Base-by-base conservation (phyloP, 441 rosid genomes). In the Bocquillonia castaneifolia region DNA sequence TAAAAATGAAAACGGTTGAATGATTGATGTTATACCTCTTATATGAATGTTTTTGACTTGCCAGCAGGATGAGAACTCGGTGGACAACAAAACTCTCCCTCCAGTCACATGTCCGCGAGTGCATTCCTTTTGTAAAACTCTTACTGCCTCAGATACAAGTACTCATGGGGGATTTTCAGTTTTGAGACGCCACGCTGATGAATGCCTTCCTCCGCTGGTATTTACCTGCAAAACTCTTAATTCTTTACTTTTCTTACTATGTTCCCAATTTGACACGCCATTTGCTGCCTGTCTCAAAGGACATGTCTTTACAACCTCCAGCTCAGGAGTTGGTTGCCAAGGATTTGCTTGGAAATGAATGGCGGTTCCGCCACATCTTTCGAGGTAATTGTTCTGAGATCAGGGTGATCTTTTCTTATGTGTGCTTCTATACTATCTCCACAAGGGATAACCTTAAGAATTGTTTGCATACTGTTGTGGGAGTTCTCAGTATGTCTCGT, bases 111-210 rank as follows among this genome's bases (percentile, higher is more conserved):
- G 89, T 55, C 85, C 85, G 37, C 88, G 75, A 22, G 89, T 85
- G 20, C 93, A 89, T 77, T 90, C 98, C 0, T 92, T 92, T 73
- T 92, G 96, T 70, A 92, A 92, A 81, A 88, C 91, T 15, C 79
- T 92, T 42, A 92, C 97, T 37, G 94, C 98, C 15, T 90, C 96
- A 0, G 98, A 92, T 70, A 92, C 98, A 34, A 90, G 98, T 79
- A 92, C 98, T 10, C 98, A 92, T 48, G 96, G 98, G 62, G 98
- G 98, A 34, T 92, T 92, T 81, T 90, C 98, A 7, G 98, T 92
- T 10, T 84, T 88, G 28, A 81, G 87, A 57, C 86, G 96, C 37
- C 96, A 92, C 72, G 98, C 95, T 4, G 95, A 90, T 78, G 96
- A 90, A 69, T 90, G 96, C 71, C 90, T 92, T 28, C 98, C 98